These are phyloP conservation scores for Diaporthe australafricana DNA, from an alignment of 2,329 filamentous ascomycete genomes.

Conservation along the genomic window DNA sequence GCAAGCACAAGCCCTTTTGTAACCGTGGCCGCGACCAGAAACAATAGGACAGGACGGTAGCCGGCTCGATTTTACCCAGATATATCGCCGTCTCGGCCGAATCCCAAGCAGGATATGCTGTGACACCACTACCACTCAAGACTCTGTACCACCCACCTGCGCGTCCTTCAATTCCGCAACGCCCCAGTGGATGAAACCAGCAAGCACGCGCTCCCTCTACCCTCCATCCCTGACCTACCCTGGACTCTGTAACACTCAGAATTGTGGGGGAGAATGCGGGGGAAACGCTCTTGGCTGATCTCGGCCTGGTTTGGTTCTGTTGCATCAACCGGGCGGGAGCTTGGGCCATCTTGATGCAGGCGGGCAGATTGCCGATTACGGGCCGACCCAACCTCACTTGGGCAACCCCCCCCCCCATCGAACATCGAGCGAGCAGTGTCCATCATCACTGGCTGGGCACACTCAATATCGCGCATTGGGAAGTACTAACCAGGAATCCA, in stretches of 20 bases:
- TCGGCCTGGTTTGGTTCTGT: background rate
- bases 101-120: background rate
- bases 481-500: background rate
- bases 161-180: background rate
- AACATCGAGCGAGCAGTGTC: background rate
- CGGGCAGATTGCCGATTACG: background rate
- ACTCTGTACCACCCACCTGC: no score
- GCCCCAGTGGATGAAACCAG: conserved; percentile 19
- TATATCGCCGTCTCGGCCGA: background rate
- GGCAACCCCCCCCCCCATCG: no score
- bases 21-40: no score
- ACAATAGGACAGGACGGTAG: background rate
- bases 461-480: background rate
- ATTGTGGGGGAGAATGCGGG: conserved; percentile 25
- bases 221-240: background rate
- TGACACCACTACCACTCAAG: background rate
- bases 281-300: background rate
- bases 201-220: background rate
- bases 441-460: background rate
- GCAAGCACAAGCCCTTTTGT: background rate
- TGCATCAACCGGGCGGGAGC: background rate
- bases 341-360: background rate
- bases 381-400: background rate
- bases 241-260: conserved; percentile 11
- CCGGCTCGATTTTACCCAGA: background rate